Evolutionary conservation across 2,329 filamentous ascomycete genomes (phyloP), one percentile per base, ranked within the genome.

Genomic region (Ilyonectria robusta): DNA sequence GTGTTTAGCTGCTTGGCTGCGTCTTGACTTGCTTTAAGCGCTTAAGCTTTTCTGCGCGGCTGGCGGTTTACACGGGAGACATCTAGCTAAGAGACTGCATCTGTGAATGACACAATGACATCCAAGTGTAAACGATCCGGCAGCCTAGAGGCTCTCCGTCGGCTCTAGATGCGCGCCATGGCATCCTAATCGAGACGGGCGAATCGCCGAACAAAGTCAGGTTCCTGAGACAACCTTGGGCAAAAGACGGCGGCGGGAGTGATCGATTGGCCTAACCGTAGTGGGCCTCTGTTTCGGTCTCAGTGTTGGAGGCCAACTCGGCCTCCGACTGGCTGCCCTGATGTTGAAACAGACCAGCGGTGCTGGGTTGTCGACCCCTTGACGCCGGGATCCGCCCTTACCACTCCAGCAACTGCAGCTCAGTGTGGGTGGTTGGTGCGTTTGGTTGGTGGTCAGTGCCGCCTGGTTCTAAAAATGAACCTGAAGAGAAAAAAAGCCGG

Each of bases 311-410:
- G 35, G 29, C 40, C 10, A 23, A 47, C 21, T 10, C 50, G 47
- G 33, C 2, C 51, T n/a, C 31, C 62, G 60, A 75, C 61, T 75
- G 70, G 74, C 59, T 68, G 70, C 55, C 74, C 74, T 76, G 70
- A 76, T 66, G 67, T 66, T 76, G 74, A 76, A 76, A 76, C 74
- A 65, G 48, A 66, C 66, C 70, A 42, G 67, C 33, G 35, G 29
- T 44, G 23, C 47, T 65, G 40, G 19, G 19, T 10, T 21, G 44
- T 46, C 13, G 15, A 17, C 40, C 40, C 40, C 40, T 40, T 42
- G 40, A 42, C 15, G 40, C n/a, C 7, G 40, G 40, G 8, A 50
- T 29, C 47, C 47, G 33, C 54, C 53, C 57, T 47, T 58, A 29
- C 47, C 46, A 44, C 53, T 60, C 51, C 44, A 29, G 47, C 46